Evolutionary conservation across 768 basidiomycete genomes (phyloP).

Genomic region (Suillus paluster): DNA sequence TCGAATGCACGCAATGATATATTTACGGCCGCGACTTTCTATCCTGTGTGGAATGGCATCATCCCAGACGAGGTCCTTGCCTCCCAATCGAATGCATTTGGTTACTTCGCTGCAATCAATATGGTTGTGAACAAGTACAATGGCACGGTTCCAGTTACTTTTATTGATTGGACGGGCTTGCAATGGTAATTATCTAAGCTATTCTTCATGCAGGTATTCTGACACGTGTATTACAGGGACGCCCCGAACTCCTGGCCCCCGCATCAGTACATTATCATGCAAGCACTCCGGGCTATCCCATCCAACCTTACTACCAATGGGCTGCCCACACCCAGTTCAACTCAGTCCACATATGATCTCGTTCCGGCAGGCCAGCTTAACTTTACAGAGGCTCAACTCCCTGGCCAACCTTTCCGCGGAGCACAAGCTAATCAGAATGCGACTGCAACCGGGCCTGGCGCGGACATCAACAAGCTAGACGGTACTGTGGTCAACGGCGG

Average conservation of each 20-base stretch:
- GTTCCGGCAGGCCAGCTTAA: constrained; percentile 85
- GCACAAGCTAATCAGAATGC: constrained; percentile 44
- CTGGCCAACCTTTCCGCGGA: constrained; percentile 59
- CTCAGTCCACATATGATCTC: constrained; percentile 66
- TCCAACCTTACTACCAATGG: constrained; percentile 64
- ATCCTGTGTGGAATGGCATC: constrained; percentile 88
- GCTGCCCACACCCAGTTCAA: constrained; percentile 53
- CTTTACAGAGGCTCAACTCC: constrained; percentile 70
- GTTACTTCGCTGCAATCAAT: constrained; percentile 75
- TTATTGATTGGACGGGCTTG: constrained; percentile 69
- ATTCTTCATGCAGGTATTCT: background rate
- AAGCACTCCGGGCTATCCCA: constrained; percentile 78
- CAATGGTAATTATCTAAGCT: constrained; percentile 64
- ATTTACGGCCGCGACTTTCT: constrained; percentile 79
- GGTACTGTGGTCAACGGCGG: constrained; percentile 72
- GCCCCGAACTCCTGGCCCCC: constrained; percentile 91
- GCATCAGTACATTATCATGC: constrained; percentile 79
- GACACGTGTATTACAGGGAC: constrained; percentile 51
- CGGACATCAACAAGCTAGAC: constrained; percentile 62
- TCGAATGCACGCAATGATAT: constrained; percentile 64
- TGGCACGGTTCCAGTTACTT: constrained; percentile 83
- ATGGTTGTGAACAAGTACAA: constrained; percentile 85
- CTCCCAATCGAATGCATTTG: constrained; percentile 63
- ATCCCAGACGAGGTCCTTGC: constrained; percentile 70
- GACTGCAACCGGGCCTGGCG: constrained; percentile 53